phyloP scores from a whole-genome alignment of 352 stramenopile species.

The Phytopythium oedochilum region DNA sequence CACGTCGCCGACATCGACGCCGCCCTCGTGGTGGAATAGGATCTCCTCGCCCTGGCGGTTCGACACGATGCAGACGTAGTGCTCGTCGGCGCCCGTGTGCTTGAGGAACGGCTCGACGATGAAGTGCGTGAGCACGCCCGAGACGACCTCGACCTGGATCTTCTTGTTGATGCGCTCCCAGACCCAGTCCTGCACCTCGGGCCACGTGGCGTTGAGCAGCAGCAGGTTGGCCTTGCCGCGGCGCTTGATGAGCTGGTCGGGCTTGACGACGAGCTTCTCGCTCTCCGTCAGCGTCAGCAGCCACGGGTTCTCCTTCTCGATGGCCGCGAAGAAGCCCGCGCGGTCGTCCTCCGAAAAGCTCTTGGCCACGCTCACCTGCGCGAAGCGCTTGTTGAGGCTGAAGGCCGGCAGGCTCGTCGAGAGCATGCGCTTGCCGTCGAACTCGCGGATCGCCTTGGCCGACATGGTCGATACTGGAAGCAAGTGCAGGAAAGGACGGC shows the following conservation, averaged over 20 bases:
- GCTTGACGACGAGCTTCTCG: slow-evolving; percentile 94
- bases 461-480: slow-evolving; percentile 66
- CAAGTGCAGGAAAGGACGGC: slow-evolving; percentile 3
- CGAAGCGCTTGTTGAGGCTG: slow-evolving; percentile 70
- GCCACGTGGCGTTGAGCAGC: slow-evolving; percentile 92
- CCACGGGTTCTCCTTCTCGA: slow-evolving; percentile 83
- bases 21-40: slow-evolving; percentile 94
- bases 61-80: slow-evolving; percentile 97
- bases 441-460: slow-evolving; percentile 95
- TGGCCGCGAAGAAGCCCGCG: slow-evolving; percentile 58
- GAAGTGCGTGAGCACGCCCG: slow-evolving; percentile 93
- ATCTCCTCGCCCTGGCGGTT: slow-evolving; percentile 95
- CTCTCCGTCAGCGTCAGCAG: slow-evolving; percentile 55
- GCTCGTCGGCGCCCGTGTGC: slow-evolving; percentile 91
- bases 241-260: slow-evolving; percentile 97
- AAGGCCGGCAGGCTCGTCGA: slow-evolving; percentile 72
- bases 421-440: slow-evolving; percentile 94
- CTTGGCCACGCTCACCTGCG: slow-evolving; percentile 58
- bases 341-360: slow-evolving; percentile 25
- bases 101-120: slow-evolving; percentile 97
- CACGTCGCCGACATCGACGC: slow-evolving; percentile 95
- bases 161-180: slow-evolving; percentile 91
- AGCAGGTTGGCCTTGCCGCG: slow-evolving; percentile 95
- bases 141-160: slow-evolving; percentile 89
- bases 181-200: slow-evolving; percentile 93